A percentile compares a stretch with the other conserved stretches of the same genome.
phyloP scores from a whole-genome alignment of 495 filamentous ascomycete species.

The Penicillium manginii region DNA sequence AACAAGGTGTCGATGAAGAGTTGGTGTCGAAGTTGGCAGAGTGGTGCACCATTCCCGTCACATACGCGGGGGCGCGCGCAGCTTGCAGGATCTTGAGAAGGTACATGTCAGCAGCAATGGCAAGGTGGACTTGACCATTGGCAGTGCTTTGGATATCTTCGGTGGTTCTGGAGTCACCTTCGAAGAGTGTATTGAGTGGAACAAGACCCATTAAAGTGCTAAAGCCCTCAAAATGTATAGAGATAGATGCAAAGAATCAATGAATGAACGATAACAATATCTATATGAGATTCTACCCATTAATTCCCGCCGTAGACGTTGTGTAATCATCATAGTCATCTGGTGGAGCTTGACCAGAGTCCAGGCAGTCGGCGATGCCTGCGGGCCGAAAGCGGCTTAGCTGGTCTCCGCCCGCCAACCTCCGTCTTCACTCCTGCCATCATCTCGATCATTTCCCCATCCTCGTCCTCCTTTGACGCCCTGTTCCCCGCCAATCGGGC shows the following conservation, averaged over 20 bases:
- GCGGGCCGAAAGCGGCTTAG: conserved; percentile 40
- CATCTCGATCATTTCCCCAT: conserved; percentile 21
- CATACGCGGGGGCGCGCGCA: conserved; percentile 95
- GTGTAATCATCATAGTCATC: neutral
- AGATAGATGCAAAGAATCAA: conserved; percentile 4
- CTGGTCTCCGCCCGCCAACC: conserved; percentile 37
- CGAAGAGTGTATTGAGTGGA: conserved; percentile 89
- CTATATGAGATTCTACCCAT: neutral
- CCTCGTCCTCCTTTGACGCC: conserved; percentile 1
- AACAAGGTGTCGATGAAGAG: conserved; percentile 84
- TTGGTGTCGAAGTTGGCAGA: conserved; percentile 74
- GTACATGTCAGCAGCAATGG: conserved; percentile 78
- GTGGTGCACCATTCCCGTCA: conserved; percentile 91
- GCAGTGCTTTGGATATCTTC: conserved; percentile 94
- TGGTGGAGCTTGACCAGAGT: neutral
- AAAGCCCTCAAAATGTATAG: neutral
- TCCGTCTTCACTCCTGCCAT: conserved; percentile 26
- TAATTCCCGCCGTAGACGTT: neutral
- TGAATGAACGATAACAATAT: conserved; percentile 2
- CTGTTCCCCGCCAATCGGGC: neutral
- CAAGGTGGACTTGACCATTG: conserved; percentile 91
- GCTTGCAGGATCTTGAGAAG: conserved; percentile 73
- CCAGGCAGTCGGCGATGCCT: conserved; percentile 1
- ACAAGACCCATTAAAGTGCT: conserved; percentile 46
- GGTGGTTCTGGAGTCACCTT: conserved; percentile 85